Evolutionary conservation across 179 eudicot species (phyloP).

Genomic region (Beta corolliflora): DNA sequence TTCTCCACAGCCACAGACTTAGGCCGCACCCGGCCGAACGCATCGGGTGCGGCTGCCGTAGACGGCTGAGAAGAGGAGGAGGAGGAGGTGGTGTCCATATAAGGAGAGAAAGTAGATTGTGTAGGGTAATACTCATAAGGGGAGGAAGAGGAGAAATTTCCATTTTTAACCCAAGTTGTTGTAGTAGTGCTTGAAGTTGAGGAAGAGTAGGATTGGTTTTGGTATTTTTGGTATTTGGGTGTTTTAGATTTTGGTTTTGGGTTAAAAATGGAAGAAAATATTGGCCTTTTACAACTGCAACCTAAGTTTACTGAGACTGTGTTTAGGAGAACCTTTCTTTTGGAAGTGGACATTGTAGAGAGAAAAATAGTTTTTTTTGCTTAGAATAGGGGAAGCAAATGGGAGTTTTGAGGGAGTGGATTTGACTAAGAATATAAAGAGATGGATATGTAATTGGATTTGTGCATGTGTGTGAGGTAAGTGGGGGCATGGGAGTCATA

Average conservation of each 20-base stretch:
- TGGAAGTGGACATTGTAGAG: constrained; percentile 31
- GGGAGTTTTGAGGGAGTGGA: not conserved
- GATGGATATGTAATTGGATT: not conserved
- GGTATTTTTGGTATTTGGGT: constrained; percentile 36
- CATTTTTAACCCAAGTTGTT: constrained; percentile 29
- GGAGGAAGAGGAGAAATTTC: constrained; percentile 20
- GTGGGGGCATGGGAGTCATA: constrained; percentile 18
- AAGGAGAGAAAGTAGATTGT: constrained; percentile 26
- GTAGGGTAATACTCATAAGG: constrained; percentile 25
- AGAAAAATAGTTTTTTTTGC: constrained; percentile 5
- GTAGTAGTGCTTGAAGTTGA: constrained; percentile 36
- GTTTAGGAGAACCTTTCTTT: constrained; percentile 49
- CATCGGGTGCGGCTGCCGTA: constrained; percentile 8
- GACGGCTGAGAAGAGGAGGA: constrained; percentile 40
- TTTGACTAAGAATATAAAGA: not conserved
- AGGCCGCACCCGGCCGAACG: constrained; percentile 30
- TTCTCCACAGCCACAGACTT: constrained; percentile 81
- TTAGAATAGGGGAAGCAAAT: not conserved
- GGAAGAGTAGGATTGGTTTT: constrained; percentile 37
- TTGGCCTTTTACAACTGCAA: constrained; percentile 66
- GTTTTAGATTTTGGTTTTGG: constrained; percentile 45
- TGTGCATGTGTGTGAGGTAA: constrained; percentile 14
- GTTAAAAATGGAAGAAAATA: constrained; percentile 54
- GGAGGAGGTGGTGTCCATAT: constrained; percentile 29
- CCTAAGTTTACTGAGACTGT: constrained; percentile 56